Conservation (phyloP, 768 basidiomycete species). For the Leccinum truebloodii region DNA sequence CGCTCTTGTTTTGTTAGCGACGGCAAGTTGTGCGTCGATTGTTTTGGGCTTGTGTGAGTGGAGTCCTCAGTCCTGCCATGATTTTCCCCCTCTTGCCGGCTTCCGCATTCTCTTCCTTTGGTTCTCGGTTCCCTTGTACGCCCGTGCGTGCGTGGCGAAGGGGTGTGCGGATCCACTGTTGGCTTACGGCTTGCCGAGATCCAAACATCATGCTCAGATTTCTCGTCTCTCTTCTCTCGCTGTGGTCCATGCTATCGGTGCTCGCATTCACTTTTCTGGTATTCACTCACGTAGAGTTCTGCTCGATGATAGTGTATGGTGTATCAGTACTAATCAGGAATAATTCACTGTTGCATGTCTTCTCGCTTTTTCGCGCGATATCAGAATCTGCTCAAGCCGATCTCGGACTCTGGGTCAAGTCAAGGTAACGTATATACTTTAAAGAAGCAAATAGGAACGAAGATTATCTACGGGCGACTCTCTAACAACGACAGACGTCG, state of each 20-base stretch:
- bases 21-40: slow-evolving; percentile 34
- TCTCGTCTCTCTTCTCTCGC: not conserved
- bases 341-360: not conserved
- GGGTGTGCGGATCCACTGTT: no score
- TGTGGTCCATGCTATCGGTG: slow-evolving; percentile 8
- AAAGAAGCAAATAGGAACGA: not conserved
- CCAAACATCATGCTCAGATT: not conserved
- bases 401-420: not conserved
- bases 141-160: not conserved
- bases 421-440: no score
- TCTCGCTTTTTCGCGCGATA: not conserved
- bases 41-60: slow-evolving; percentile 29
- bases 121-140: no score
- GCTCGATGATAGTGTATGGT: slow-evolving; percentile 16
- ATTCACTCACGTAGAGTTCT: slow-evolving; percentile 4
- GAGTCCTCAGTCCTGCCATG: not conserved
- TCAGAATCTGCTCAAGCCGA: no score
- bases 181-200: no score
- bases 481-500: not conserved
- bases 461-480: not conserved
- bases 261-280: slow-evolving; percentile 6
- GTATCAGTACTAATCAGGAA: slow-evolving; percentile 14
- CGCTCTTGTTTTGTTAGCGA: slow-evolving; percentile 17
- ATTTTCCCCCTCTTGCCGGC: not conserved
- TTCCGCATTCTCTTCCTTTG: no score